Evolutionary conservation across 352 stramenopile species (phyloP).

Genomic region (Phytophthora capsici): DNA sequence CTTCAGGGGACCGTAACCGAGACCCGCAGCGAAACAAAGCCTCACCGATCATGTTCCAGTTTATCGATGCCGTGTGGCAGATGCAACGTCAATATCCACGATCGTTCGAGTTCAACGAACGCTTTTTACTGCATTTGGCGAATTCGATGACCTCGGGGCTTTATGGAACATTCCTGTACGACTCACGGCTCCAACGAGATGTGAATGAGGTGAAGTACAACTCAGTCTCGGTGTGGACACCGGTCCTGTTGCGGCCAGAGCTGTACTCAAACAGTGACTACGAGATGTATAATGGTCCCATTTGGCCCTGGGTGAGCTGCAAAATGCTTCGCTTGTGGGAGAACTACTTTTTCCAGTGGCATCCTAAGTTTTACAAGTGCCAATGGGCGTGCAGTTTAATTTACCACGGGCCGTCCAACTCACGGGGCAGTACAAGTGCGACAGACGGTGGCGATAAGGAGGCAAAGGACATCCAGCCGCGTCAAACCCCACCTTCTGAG

Average conservation of each 20-base stretch:
- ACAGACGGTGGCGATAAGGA: conserved; percentile 1
- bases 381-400: conserved; percentile 71
- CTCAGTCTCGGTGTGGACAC: conserved; percentile 84
- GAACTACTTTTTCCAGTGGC: conserved; percentile 87
- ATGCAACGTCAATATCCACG: conserved; percentile 81
- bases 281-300: conserved; percentile 49
- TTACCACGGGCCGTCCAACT: conserved; percentile 35
- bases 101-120: conserved; percentile 89
- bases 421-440: conserved; percentile 10
- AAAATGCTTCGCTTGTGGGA: conserved; percentile 87
- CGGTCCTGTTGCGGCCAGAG: conserved; percentile 57
- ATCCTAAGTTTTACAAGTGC: conserved; percentile 84
- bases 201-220: conserved; percentile 58
- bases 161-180: conserved; percentile 87
- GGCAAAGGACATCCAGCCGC: conserved; percentile 13
- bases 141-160: conserved; percentile 82
- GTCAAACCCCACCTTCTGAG: conserved; percentile 23
- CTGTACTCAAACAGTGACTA: conserved; percentile 66
- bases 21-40: conserved; percentile 80
- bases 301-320: conserved; percentile 83
- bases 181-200: conserved; percentile 74
- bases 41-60: conserved; percentile 89
- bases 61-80: conserved; percentile 87
- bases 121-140: conserved; percentile 80
- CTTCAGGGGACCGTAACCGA: conserved; percentile 73